Evolutionary conservation across 2,329 filamentous ascomycete species (phyloP), one percentile per base, ranked within the genome.

Genomic region (Aureobasidium uvarum): DNA sequence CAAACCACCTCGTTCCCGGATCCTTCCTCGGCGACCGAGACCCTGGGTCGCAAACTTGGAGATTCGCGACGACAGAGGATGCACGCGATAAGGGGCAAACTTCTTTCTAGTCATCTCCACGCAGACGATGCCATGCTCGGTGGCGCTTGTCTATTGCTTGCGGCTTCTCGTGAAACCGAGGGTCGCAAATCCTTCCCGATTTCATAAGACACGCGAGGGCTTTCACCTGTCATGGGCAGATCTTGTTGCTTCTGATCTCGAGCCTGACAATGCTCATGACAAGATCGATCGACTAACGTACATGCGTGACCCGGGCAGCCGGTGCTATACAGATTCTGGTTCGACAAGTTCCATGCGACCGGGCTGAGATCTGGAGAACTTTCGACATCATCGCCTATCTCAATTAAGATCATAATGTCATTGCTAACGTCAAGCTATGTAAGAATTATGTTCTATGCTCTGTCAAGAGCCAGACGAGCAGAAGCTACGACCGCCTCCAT

Each of bases 121-220:
- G 54, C 54, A 58, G n/a, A 31, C 33, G 36, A 14, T 56, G 33
- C 38, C 38, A 58, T 31, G 38, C 18, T 58, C 23, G 16, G 39
- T 58, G 54, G 54, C 54, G 54, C 39, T 58, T 55, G 51, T 33
- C 51, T 58, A 45, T 58, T 58, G 38, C 39, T 58, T 31, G 39
- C 33, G 54, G 54, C 54, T 58, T 58, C 7, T 39, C 33, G 51
- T 43, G 5, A 18, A 45, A 58, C 25, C 18, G 16, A 25, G 52
- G n/a, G 23, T 41, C 33, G 39, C 36, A 3, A 31, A 58, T 58
- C 54, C 54, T 58, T 58, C 51, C 54, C 38, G 25, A 16, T 45
- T 43, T 31, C 54, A 5, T 3, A 8, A 20, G n/a, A 36, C 31
- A 33, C 36, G 52, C 52, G 52, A 56, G 36, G 36, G 38, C 36